Base-by-base conservation (phyloP, 2,329 filamentous ascomycete species). In the Arthrinium puccinioides region DNA sequence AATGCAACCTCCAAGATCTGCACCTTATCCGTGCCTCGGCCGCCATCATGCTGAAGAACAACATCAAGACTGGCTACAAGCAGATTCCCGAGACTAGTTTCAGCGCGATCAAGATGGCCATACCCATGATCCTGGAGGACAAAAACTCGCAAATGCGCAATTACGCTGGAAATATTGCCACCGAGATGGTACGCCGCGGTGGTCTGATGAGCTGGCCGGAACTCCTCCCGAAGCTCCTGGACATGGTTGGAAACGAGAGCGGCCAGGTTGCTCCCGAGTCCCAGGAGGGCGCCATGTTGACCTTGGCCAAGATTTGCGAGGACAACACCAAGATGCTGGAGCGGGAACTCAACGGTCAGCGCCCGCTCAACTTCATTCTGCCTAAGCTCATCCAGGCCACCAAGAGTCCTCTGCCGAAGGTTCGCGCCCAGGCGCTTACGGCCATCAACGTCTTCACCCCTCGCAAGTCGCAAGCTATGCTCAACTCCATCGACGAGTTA, bases 11-110 rank as follows among this genome's bases (percentile, higher is more conserved):
- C 48, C 55, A 72, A 46, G 70, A 85, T 56, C 82, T 87, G 66
- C 76, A 84, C 59, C 67, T 87, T 35, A 82, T 94, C 43, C 83
- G 92, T 46, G 85, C 86, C 43, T 85, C 90, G 9, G 89, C 90
- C 19, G 89, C 86, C 39, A 81, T 97, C 54, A 92, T 96, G 78
- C 74, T 98, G 48, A 98, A 97, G 68, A 97, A 96, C 63, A 88
- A 94, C 56, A 76, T 97, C 59, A 83, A 78, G 55, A 65, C 76
- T 32, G 72, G 79, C 28, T 90, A 85, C 69, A 84, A 84, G 57
- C 70, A 76, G 39, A 87, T 96, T 44, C 74, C 87, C 37, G 79
- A 84, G 35, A 59, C 70, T 27, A 90, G 82, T 56, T 69, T 94
- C 48, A 65, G 71, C 21, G 82, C 94, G 54, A 79, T 97, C 59